These are phyloP conservation scores for Nicotiana rustica DNA, from an alignment of 305 asterid genomes.

Conservation along the genomic window DNA sequence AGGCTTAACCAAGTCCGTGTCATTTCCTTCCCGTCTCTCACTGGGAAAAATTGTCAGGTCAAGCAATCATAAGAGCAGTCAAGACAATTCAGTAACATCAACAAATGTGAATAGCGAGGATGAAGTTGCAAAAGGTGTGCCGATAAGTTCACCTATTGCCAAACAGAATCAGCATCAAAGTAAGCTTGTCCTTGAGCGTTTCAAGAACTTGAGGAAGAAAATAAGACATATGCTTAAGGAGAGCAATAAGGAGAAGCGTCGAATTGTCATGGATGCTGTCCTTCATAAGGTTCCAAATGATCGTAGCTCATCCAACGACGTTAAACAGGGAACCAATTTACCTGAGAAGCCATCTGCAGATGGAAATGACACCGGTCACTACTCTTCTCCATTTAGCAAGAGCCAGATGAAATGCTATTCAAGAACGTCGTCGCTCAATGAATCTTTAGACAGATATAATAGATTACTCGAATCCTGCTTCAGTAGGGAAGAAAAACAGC, in stretches of 20 bases:
- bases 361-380: slow-evolving; percentile 28
- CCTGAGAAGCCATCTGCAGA: slow-evolving; percentile 29
- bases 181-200: slow-evolving; percentile 58
- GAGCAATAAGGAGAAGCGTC: slow-evolving; percentile 67
- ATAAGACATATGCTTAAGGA: slow-evolving; percentile 68
- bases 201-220: slow-evolving; percentile 72
- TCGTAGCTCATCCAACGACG: slow-evolving; percentile 43
- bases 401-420: slow-evolving; percentile 38
- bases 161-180: slow-evolving; percentile 47
- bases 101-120: slow-evolving; percentile 26
- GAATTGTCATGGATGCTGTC: slow-evolving; percentile 79
- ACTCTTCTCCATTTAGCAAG: slow-evolving; percentile 36
- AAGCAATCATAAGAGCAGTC: slow-evolving; percentile 20
- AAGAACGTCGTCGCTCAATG: slow-evolving; percentile 66
- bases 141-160: slow-evolving; percentile 36
- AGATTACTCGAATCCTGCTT: slow-evolving; percentile 50
- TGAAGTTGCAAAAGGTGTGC: slow-evolving; percentile 33
- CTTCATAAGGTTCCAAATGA: slow-evolving; percentile 77
- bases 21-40: slow-evolving; percentile 60
- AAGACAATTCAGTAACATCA: slow-evolving; percentile 7
- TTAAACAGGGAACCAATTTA: slow-evolving; percentile 29
- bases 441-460: slow-evolving; percentile 61
- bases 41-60: slow-evolving; percentile 19
- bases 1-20: slow-evolving; percentile 66
- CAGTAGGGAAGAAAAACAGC: slow-evolving; percentile 48